A percentile compares a stretch with the other conserved stretches of the same genome.
phyloP scores from a whole-genome alignment of 1,284 basidiomycete species.

The Exobasidium rhododendri region DNA sequence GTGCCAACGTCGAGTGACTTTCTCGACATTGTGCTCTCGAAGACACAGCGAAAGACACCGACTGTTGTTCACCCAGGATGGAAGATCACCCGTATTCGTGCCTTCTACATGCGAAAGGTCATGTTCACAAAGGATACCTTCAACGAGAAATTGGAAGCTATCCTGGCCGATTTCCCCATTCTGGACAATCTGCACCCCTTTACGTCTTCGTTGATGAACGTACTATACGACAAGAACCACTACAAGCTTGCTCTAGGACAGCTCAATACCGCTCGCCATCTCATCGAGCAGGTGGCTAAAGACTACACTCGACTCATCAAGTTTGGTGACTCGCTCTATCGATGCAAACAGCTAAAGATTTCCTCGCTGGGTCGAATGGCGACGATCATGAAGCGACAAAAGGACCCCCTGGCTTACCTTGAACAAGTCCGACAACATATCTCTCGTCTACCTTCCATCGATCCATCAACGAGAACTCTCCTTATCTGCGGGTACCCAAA shows the following conservation, averaged over 20 bases:
- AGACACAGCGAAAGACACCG: conserved; percentile 93
- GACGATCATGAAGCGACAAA: conserved; percentile 54
- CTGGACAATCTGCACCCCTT: conserved; percentile 65
- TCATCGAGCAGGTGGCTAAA: conserved; percentile 54
- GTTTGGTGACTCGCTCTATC: conserved; percentile 53
- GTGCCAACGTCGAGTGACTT: conserved; percentile 94
- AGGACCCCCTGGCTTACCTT: conserved; percentile 53
- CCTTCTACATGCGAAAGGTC: conserved; percentile 97
- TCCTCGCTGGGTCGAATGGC: conserved; percentile 54
- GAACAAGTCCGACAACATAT: conserved; percentile 55
- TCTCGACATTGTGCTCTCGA: conserved; percentile 88
- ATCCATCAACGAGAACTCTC: conserved; percentile 49
- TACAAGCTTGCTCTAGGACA: conserved; percentile 55
- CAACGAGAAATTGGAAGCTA: conserved; percentile 90
- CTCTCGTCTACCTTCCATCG: conserved; percentile 54
- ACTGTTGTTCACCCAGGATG: conserved; percentile 79
- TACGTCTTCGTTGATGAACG: conserved; percentile 53
- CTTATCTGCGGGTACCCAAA: conserved; percentile 54
- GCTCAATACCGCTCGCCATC: conserved; percentile 52
- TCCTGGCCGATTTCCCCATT: conserved; percentile 92
- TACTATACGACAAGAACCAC: conserved; percentile 55
- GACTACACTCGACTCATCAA: conserved; percentile 54
- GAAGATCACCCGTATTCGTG: conserved; percentile 89
- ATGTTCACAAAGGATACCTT: conserved; percentile 98
- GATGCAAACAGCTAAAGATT: conserved; percentile 55